Base-by-base conservation (phyloP, 192 early-diverging fungal species). In the Obelidium mucronatum region DNA sequence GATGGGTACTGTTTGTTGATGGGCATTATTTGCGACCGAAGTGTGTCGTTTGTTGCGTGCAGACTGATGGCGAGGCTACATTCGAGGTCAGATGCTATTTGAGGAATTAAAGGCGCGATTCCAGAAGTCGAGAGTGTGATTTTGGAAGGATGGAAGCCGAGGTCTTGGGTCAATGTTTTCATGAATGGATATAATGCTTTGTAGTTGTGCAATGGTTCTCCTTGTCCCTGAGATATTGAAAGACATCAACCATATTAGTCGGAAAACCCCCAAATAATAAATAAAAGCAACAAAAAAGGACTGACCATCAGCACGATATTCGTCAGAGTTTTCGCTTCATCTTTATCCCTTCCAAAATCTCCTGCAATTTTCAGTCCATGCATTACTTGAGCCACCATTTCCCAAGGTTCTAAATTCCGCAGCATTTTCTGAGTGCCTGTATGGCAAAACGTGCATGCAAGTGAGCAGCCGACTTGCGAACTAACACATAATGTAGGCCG, bases 251-350 rank as follows among this genome's bases (percentile, higher is more conserved):
- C n/a, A n/a, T n/a, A n/a, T n/a, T n/a, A n/a, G n/a, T n/a, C n/a
- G n/a, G n/a, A n/a, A n/a, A n/a, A n/a, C n/a, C n/a, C n/a, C n/a
- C n/a, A n/a, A n/a, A n/a, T n/a, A n/a, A n/a, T n/a, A n/a, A n/a
- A n/a, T n/a, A 26, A 0, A 74, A 22, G 11, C 1, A 30, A 19
- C 6, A 13, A 11, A 58, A 66, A 33, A 56, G 73, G 72, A n/a
- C n/a, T n/a, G n/a, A n/a, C n/a, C 95, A 97, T 97, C 70, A 94
- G 93, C 0, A 97, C 95, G 63, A 96, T 90, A 79, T 97, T 97
- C 28, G 87, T 88, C 24, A 95, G 81, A 1, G 62, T 83, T 40
- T 89, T 82, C 1, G 52, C 52, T 24, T 67, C 78, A 3, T 40
- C 65, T 4, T 81, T 68, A 19, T 40, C 35, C 0, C 88, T 72